Evolutionary conservation across 768 basidiomycete genomes (phyloP).

Genomic region (Russula sp.): DNA sequence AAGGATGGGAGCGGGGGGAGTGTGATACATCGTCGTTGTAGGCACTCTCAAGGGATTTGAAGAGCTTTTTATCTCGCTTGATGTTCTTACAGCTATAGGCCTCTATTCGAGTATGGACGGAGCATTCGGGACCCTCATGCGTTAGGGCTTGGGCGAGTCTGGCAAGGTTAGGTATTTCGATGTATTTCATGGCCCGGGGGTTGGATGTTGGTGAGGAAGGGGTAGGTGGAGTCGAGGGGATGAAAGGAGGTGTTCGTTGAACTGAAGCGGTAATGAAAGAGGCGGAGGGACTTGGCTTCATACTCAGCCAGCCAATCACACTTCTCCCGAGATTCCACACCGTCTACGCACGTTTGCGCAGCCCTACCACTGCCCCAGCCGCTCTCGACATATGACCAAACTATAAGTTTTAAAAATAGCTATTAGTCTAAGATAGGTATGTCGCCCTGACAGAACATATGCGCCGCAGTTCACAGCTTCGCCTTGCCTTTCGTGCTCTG

Average conservation of each 20-base stretch:
- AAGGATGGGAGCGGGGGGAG: slow-evolving; percentile 81
- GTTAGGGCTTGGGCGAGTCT: slow-evolving; percentile 75
- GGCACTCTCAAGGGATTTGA: slow-evolving; percentile 84
- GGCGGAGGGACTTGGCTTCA: not conserved
- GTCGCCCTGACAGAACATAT: not conserved
- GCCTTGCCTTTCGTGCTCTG: slow-evolving; percentile 27
- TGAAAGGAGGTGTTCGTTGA: not conserved
- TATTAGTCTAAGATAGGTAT: not conserved
- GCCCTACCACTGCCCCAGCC: not conserved
- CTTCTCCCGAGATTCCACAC: not conserved
- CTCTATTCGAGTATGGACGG: slow-evolving; percentile 89
- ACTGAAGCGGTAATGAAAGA: not conserved
- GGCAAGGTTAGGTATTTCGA: slow-evolving; percentile 77
- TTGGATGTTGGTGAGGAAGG: not conserved
- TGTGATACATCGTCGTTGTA: slow-evolving; percentile 78
- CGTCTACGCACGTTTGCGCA: slow-evolving; percentile 3
- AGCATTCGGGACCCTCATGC: slow-evolving; percentile 83
- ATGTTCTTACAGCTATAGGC: slow-evolving; percentile 98
- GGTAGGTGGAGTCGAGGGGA: not conserved
- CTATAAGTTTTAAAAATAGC: not conserved
- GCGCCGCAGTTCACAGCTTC: slow-evolving; percentile 22
- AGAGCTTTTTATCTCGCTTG: slow-evolving; percentile 94
- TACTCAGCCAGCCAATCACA: slow-evolving; percentile 12
- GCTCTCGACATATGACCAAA: not conserved
- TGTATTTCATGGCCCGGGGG: slow-evolving; percentile 71